phyloP scores from a whole-genome alignment of 805 yeast genomes.

The Wickerhamomyces bovis region DNA sequence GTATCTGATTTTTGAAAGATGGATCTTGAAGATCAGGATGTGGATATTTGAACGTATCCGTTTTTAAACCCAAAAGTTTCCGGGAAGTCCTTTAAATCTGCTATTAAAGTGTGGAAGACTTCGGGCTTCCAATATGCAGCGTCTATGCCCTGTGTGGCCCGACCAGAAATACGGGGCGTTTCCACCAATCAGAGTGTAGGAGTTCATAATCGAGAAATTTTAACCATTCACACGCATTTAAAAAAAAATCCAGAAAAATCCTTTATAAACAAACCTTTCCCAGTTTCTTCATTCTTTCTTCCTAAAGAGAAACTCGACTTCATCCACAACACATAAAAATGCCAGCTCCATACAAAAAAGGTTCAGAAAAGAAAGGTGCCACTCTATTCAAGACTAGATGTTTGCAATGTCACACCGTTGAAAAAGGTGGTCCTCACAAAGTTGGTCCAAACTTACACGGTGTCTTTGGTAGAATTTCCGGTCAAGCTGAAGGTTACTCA shows the following conservation, averaged over 20 bases:
- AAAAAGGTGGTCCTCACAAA: constrained; percentile 94
- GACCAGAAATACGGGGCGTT: not conserved
- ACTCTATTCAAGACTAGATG: constrained; percentile 98
- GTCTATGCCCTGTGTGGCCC: not conserved
- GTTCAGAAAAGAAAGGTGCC: constrained; percentile 92
- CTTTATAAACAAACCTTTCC: constrained; percentile 8
- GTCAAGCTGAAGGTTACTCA: constrained; percentile 87
- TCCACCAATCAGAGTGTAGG: constrained; percentile 18
- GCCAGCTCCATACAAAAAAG: constrained; percentile 34
- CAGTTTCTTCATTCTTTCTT: not conserved
- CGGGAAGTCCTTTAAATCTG: no score
- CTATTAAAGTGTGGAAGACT: no score
- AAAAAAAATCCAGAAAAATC: constrained; percentile 5
- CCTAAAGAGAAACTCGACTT: not conserved
- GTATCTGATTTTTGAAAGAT: not conserved
- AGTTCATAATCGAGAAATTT: constrained; percentile 22
- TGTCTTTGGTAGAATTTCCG: constrained; percentile 86
- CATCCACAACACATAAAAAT: constrained; percentile 10
- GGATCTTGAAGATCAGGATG: not conserved
- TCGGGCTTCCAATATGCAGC: not conserved
- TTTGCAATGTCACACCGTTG: constrained; percentile 97
- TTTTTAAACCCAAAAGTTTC: no score
- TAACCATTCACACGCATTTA: constrained; percentile 16
- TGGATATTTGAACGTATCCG: not conserved
- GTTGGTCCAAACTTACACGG: constrained; percentile 99